Conservation (phyloP, 2,329 filamentous ascomycete genomes). For the Arthrobotrys sphaeroides region DNA sequence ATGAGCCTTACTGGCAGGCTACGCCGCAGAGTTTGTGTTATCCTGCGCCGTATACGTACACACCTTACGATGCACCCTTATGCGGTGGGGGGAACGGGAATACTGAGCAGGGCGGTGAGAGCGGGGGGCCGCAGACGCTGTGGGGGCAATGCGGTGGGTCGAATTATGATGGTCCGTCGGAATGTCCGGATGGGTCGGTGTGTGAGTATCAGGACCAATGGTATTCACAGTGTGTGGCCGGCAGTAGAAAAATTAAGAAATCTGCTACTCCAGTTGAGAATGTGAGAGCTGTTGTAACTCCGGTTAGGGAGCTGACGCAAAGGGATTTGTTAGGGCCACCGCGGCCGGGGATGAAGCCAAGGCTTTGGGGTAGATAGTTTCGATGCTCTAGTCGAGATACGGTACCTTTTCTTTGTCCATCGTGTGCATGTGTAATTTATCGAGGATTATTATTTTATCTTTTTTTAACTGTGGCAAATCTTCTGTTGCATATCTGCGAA, state of each 20-base stretch:
- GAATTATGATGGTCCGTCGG: slow-evolving; percentile 14
- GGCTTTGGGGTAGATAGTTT: not conserved
- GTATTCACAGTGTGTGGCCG: slow-evolving; percentile 29
- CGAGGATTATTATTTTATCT: too few relatives aligned
- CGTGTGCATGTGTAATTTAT: not conserved
- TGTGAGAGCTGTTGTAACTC: slow-evolving; percentile 15
- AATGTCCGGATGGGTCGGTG: slow-evolving; percentile 8
- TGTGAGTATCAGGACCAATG: slow-evolving; percentile 26
- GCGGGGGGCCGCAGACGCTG: slow-evolving; percentile 5
- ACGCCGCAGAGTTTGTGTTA: slow-evolving; percentile 27
- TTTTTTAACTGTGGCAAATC: too few relatives aligned
- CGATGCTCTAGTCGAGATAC: not conserved
- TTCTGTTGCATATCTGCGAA: too few relatives aligned
- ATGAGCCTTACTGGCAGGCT: slow-evolving; percentile 17
- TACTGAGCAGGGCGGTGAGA: not conserved
- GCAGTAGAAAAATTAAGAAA: slow-evolving; percentile 16
- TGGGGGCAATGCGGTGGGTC: slow-evolving; percentile 34
- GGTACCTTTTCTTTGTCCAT: too few relatives aligned
- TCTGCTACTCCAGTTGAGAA: slow-evolving; percentile 29
- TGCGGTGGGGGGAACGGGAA: not conserved
- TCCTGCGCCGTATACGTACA: slow-evolving; percentile 29
- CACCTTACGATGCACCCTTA: slow-evolving; percentile 9
- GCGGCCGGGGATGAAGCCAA: slow-evolving; percentile 20
- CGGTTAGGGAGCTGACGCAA: slow-evolving; percentile 23
- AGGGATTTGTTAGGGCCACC: slow-evolving; percentile 28